Evolutionary conservation across 805 yeast species (phyloP).

Genomic region (Ogataea paraovalis): DNA sequence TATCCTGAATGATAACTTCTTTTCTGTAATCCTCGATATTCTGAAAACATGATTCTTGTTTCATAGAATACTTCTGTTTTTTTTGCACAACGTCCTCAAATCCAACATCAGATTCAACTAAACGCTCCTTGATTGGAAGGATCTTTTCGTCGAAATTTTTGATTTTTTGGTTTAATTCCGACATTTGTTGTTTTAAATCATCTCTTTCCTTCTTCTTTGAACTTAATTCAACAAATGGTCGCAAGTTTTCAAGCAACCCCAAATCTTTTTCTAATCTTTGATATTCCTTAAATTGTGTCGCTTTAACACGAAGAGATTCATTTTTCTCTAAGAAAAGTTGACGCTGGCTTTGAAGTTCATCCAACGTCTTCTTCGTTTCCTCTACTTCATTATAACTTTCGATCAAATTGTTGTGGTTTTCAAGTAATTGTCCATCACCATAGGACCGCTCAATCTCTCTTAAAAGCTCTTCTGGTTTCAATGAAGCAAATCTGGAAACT

Average conservation of each 20-base stretch:
- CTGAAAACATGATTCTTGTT: slow-evolving; percentile 4
- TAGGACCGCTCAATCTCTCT: slow-evolving; percentile 79
- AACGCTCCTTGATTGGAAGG: slow-evolving; percentile 18
- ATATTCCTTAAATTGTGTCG: slow-evolving; percentile 41
- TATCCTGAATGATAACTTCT: background rate
- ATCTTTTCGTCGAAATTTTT: slow-evolving; percentile 21
- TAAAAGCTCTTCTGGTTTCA: slow-evolving; percentile 70
- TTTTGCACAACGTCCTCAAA: slow-evolving; percentile 17
- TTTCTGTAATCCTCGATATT: slow-evolving; percentile 6
- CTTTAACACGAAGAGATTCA: slow-evolving; percentile 40
- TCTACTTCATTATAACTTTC: slow-evolving; percentile 41
- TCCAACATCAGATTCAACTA: slow-evolving; percentile 14
- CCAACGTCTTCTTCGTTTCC: slow-evolving; percentile 27
- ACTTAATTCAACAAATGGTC: slow-evolving; percentile 33
- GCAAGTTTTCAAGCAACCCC: slow-evolving; percentile 34
- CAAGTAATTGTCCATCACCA: slow-evolving; percentile 53
- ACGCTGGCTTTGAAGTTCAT: slow-evolving; percentile 29
- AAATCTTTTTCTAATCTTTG: slow-evolving; percentile 40
- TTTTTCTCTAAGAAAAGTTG: slow-evolving; percentile 34
- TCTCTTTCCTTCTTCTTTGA: slow-evolving; percentile 34
- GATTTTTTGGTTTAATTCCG: slow-evolving; percentile 20
- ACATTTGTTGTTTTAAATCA: slow-evolving; percentile 23
- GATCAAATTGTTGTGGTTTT: slow-evolving; percentile 54
- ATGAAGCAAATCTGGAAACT: slow-evolving; percentile 85
- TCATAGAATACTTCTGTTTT: slow-evolving; percentile 5